Evolutionary conservation across 1,284 basidiomycete genomes (phyloP), one percentile per base, ranked within the genome.

Genomic region (Apiotrichum sp.): DNA sequence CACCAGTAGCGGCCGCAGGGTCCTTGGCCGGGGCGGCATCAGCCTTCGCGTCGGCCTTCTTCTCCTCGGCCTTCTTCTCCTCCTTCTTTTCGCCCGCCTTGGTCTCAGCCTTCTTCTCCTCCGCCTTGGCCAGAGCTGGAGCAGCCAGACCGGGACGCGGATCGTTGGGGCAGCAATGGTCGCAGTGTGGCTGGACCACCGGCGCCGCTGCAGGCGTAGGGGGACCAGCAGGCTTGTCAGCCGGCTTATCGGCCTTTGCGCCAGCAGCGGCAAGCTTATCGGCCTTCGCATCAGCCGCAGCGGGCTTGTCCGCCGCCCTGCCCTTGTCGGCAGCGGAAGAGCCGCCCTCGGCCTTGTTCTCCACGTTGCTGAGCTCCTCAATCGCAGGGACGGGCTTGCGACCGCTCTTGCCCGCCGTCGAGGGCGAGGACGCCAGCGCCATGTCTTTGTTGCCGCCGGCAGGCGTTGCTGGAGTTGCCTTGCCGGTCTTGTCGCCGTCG

Each of bases 131-230:
- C 14, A 29, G 13, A 3, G 55, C 43, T 14, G 11, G 35, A 36
- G 11, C 10, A 14, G 34, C 22, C 14, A 50, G 47, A 4, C 40
- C 50, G 1, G 33, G 8, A 10, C 58, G 53, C 4, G 52, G 48
- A 4, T 53, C 44, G 51, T 60, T 54, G 9, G 58, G 52, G 13
- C 59, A 57, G 40, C 59, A 61, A 47, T 57, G 52, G 32, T 51
- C 52, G 52, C 59, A 61, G 50, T 60, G 58, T 4, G 40, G n/a
- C n/a, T n/a, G n/a, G n/a, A n/a, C n/a, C n/a, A n/a, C n/a, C n/a
- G n/a, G n/a, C n/a, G n/a, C n/a, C n/a, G n/a, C n/a, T n/a, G n/a
- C n/a, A n/a, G n/a, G n/a, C n/a, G n/a, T n/a, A n/a, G 22, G 14
- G 7, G 38, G 33, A 38, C 16, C 46, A 31, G 29, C 13, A 5